Conservation (phyloP, 306 rosid species). For the Phaseolus lunatus region DNA sequence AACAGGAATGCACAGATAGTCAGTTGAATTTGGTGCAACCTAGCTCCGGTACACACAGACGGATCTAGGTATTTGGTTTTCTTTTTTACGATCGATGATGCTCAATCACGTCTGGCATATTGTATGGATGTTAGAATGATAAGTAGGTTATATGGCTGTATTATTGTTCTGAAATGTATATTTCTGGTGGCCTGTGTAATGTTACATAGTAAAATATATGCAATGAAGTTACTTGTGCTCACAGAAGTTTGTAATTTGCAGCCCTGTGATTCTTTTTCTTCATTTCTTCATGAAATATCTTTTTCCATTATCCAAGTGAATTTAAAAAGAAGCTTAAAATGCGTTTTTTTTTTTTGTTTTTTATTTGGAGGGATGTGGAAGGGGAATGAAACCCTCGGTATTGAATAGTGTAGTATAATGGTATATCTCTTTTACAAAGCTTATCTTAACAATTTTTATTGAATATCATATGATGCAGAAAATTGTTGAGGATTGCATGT, state of each 20-base stretch:
- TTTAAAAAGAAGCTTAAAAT: neutral
- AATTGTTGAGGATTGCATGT: neutral
- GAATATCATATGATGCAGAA: conserved; percentile 11
- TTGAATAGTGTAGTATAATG: neutral
- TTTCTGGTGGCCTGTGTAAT: conserved; percentile 50
- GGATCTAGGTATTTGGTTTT: conserved; percentile 52
- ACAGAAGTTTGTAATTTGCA: conserved; percentile 4
- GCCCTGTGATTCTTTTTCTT: conserved; percentile 13
- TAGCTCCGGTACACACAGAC: conserved; percentile 33
- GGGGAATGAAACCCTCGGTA: neutral
- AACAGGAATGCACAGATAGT: conserved; percentile 47
- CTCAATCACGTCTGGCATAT: conserved; percentile 51
- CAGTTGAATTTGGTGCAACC: conserved; percentile 51
- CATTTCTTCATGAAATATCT: conserved; percentile 9
- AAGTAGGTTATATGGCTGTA: conserved; percentile 41
- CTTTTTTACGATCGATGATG: conserved; percentile 49
- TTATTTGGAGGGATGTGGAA: neutral
- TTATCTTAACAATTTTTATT: neutral
- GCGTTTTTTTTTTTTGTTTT: neutral
- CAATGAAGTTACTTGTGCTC: conserved; percentile 32
- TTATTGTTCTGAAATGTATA: conserved; percentile 43
- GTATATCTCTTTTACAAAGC: neutral
- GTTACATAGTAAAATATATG: conserved; percentile 41
- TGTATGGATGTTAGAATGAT: conserved; percentile 52
- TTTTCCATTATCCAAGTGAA: neutral